Evolutionary conservation across 768 basidiomycete genomes (phyloP).

Genomic region (Lactarius pseudohatsudake): DNA sequence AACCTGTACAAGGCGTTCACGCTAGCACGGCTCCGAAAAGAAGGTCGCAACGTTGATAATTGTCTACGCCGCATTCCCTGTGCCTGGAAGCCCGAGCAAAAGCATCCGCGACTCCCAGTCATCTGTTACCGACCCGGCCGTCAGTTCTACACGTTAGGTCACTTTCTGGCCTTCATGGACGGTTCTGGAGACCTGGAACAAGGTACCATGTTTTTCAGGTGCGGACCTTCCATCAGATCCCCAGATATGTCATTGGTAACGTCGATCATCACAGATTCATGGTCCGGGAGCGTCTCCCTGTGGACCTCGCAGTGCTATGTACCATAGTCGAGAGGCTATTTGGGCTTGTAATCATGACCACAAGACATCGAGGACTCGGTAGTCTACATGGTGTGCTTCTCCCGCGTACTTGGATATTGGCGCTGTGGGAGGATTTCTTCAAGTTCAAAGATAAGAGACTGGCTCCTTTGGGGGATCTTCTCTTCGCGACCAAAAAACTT

Average conservation of each 20-base stretch:
- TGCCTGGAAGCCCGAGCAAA: no score
- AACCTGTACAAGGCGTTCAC: no score
- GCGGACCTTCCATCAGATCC: not conserved
- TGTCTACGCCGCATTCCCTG: no score
- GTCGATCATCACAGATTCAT: slow-evolving; percentile 42
- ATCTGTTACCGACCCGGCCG: no score
- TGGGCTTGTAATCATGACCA: slow-evolving; percentile 41
- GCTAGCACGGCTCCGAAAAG: no score
- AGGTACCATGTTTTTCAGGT: slow-evolving; percentile 39
- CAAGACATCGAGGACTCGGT: slow-evolving; percentile 29
- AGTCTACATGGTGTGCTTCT: slow-evolving; percentile 49
- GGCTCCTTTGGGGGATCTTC: not conserved
- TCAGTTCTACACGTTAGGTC: no score
- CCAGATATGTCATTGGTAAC: not conserved
- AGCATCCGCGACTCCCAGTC: no score
- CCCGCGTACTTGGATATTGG: slow-evolving; percentile 53
- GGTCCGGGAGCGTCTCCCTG: slow-evolving; percentile 37
- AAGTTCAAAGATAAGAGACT: not conserved
- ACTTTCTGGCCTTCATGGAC: no score
- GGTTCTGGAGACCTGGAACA: no score
- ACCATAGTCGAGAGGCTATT: slow-evolving; percentile 52
- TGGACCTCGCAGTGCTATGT: slow-evolving; percentile 52
- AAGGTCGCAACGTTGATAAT: no score
- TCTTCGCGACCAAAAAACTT: not conserved
- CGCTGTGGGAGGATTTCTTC: slow-evolving; percentile 24